Conservation (phyloP, 805 yeast genomes). For the Metschnikowia cubensis region DNA sequence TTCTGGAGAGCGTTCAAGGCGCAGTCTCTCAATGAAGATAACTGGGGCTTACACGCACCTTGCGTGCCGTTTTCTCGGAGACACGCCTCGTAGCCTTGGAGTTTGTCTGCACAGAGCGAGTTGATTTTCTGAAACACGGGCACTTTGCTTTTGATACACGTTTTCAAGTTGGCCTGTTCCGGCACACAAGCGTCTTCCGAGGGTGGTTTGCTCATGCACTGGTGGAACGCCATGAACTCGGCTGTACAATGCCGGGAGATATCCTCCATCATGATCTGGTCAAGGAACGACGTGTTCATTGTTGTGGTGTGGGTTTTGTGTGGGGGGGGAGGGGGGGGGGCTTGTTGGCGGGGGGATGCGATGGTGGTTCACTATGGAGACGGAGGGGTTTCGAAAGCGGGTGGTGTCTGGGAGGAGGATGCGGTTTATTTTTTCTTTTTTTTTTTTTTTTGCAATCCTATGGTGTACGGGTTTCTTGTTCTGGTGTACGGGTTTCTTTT, state of each 20-base stretch:
- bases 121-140: conserved; percentile 72
- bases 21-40: conserved; percentile 61
- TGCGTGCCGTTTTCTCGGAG: conserved; percentile 45
- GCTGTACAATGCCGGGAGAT: conserved; percentile 74
- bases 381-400: no score
- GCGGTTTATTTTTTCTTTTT: no score
- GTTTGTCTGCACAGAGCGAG: conserved; percentile 51
- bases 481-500: not conserved
- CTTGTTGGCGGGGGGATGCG: no score
- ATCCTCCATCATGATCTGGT: conserved; percentile 74
- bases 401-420: no score
- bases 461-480: no score
- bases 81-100: conserved; percentile 66
- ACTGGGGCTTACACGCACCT: conserved; percentile 48
- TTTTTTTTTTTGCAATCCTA: no score
- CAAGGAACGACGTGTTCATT: conserved; percentile 35
- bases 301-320: not conserved
- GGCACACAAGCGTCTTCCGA: conserved; percentile 47
- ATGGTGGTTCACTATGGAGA: no score
- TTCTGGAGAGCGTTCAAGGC: conserved; percentile 30
- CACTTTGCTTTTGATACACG: conserved; percentile 60
- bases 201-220: conserved; percentile 61
- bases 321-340: no score
- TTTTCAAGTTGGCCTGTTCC: conserved; percentile 55
- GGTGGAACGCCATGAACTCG: conserved; percentile 67